Percentiles rank a stretch among this genome's conserved stretches.
phyloP scores from a whole-genome alignment of 1,284 basidiomycete genomes.

The Cystobasidium pallidum region DNA sequence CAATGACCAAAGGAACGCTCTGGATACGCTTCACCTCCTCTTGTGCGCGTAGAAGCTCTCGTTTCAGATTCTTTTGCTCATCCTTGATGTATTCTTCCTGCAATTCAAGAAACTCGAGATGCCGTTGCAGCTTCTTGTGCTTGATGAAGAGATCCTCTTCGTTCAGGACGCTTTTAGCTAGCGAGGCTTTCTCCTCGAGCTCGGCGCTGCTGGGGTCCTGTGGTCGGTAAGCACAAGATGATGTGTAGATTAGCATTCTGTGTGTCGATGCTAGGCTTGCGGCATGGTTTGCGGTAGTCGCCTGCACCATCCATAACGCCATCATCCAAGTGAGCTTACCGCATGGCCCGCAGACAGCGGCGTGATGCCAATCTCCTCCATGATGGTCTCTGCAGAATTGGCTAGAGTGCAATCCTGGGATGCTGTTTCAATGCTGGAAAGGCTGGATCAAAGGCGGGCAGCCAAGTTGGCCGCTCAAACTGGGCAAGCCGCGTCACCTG shows the following conservation, averaged over 20 bases:
- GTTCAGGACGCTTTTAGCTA: conserved; percentile 42
- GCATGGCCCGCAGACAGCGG: conserved; percentile 4
- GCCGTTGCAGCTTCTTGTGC: conserved; percentile 89
- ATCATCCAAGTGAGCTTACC: background rate
- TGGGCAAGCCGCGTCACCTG: conserved; percentile 13
- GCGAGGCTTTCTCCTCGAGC: conserved; percentile 39
- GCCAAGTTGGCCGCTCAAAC: background rate
- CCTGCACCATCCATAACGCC: background rate
- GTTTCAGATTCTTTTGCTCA: conserved; percentile 95
- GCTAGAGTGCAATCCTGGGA: background rate
- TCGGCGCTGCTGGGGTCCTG: conserved; percentile 32
- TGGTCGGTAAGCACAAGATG: background rate
- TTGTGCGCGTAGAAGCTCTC: conserved; percentile 95
- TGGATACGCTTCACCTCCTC: conserved; percentile 99
- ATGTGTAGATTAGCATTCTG: background rate
- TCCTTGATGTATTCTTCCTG: conserved; percentile 99
- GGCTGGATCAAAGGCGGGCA: background rate
- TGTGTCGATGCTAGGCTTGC: background rate
- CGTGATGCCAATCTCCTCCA: conserved; percentile 42
- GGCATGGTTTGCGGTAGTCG: background rate
- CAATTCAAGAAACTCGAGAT: conserved; percentile 89
- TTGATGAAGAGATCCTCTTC: conserved; percentile 94
- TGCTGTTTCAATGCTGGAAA: background rate
- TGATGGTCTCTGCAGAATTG: background rate
- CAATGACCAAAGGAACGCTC: conserved; percentile 98